Conservation (phyloP, 2,329 filamentous ascomycete genomes). For the Aspergillus quadrilineatus region DNA sequence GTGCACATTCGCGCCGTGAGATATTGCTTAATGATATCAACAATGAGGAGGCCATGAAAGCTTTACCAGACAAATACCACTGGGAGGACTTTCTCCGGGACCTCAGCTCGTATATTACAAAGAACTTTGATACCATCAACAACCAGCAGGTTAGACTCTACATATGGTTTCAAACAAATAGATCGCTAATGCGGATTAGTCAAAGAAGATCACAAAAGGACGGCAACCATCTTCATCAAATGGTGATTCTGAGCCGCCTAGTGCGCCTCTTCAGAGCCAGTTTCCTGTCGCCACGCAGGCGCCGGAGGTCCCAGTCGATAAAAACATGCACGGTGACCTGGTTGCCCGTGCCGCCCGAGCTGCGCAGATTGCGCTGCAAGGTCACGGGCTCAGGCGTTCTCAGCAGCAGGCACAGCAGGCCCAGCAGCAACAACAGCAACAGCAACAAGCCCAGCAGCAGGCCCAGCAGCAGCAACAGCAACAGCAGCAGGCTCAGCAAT, state of each 20-base stretch:
- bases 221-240: constrained; percentile 38
- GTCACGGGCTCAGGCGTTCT: constrained; percentile 39
- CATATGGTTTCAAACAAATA: neutral
- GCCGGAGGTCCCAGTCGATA: constrained; percentile 41
- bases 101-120: constrained; percentile 58
- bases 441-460: constrained; percentile 14
- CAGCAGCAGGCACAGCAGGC: constrained; percentile 36
- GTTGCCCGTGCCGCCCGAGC: constrained; percentile 49
- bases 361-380: constrained; percentile 49
- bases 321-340: constrained; percentile 45
- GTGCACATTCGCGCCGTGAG: constrained; percentile 54
- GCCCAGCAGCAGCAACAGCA: constrained; percentile 25
- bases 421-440: constrained; percentile 32
- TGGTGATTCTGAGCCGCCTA: constrained; percentile 37
- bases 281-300: constrained; percentile 42
- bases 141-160: constrained; percentile 44
- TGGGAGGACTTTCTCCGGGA: constrained; percentile 65
- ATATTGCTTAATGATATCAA: constrained; percentile 58
- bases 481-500: constrained; percentile 32
- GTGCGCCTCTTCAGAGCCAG: constrained; percentile 42
- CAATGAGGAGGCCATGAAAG: constrained; percentile 49
- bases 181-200: constrained; percentile 29
- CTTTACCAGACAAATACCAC: constrained; percentile 59
- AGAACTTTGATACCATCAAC: constrained; percentile 56
- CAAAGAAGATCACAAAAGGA: constrained; percentile 40